A percentile compares a stretch with the other conserved stretches of the same genome.
Conservation (phyloP, 805 yeast genomes). For the Zygosaccharomyces rouxii region DNA sequence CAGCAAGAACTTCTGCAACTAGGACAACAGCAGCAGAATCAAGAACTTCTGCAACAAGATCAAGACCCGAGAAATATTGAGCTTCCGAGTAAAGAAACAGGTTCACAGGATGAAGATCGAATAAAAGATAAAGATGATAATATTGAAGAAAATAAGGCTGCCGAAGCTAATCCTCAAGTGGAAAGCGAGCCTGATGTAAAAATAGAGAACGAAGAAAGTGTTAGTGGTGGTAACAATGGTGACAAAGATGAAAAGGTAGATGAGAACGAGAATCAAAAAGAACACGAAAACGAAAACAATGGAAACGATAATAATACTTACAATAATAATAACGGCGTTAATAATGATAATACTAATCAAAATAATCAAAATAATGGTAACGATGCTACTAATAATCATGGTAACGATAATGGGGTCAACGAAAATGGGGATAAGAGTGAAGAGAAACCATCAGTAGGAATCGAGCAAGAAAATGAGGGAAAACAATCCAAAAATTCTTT, state of each 20-base stretch:
- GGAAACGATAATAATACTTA: background rate
- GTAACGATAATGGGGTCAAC: conserved; percentile 3
- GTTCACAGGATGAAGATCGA: background rate
- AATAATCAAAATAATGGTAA: conserved; percentile 2
- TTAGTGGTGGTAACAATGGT: background rate
- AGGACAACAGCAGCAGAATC: background rate
- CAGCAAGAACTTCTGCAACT: background rate
- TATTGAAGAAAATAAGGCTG: background rate
- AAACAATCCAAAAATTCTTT: background rate
- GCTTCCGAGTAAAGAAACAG: conserved; percentile 1
- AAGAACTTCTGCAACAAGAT: background rate
- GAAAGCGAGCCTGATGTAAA: conserved; percentile 1
- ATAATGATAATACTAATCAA: background rate
- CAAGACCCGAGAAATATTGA: background rate
- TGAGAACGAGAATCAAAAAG: background rate
- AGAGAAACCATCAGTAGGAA: background rate
- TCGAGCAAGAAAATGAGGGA: background rate
- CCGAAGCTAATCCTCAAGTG: background rate
- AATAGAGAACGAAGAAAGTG: conserved; percentile 5
- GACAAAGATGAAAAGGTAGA: background rate
- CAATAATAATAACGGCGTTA: background rate
- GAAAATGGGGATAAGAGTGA: background rate
- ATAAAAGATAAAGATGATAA: background rate
- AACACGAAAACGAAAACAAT: background rate
- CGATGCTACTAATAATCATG: conserved; percentile 3